These are phyloP conservation scores for Boletus bicolor DNA, from an alignment of 768 basidiomycete genomes.

Conservation along the genomic window DNA sequence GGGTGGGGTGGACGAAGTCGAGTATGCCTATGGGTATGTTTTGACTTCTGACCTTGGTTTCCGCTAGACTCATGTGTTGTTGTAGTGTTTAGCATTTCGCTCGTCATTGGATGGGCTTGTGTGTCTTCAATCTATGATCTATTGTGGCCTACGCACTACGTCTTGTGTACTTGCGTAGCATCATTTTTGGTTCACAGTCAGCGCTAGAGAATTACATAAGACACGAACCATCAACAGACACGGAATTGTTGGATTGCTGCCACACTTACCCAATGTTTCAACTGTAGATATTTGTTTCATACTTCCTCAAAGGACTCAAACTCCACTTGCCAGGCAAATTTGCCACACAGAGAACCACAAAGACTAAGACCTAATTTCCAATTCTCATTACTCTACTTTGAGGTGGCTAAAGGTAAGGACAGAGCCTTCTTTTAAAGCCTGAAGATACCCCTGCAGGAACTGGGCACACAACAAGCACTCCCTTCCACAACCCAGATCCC, in stretches of 20 bases:
- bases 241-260: not conserved
- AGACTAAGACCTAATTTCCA: too few species aligned
- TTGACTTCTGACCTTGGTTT: not conserved
- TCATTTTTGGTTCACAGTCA: not conserved
- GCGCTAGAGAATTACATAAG: not conserved
- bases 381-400: too few species aligned
- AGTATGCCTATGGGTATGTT: slow-evolving; percentile 81
- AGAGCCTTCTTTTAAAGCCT: too few species aligned
- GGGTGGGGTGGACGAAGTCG: slow-evolving; percentile 86
- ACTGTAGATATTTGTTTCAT: too few species aligned
- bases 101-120: not conserved
- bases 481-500: not conserved
- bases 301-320: too few species aligned
- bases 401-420: not conserved
- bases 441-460: not conserved
- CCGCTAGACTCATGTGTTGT: slow-evolving; percentile 7
- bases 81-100: slow-evolving; percentile 21
- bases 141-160: not conserved
- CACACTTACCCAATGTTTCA: not conserved
- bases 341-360: too few species aligned
- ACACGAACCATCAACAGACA: not conserved
- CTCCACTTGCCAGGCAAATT: too few species aligned
- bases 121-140: not conserved
- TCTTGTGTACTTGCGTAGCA: not conserved
- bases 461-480: not conserved